Conservation (phyloP, 202 grass and related monocot genomes). For the Tripidium arundinaceum region DNA sequence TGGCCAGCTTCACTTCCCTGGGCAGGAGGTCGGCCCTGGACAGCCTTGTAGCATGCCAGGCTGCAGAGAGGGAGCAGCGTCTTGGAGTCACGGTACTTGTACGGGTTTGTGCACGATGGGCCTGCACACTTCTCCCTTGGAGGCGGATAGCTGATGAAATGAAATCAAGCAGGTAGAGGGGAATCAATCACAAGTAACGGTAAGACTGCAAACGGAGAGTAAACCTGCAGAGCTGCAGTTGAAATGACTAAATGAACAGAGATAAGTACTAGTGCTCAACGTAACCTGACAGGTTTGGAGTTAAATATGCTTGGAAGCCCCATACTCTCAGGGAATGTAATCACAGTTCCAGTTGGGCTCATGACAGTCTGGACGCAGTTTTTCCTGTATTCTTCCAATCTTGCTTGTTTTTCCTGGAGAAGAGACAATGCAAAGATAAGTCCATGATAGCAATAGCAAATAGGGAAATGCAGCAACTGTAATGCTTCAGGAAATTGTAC, state of each 20-base stretch:
- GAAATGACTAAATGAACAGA: neutral
- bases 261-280: neutral
- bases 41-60: constrained; percentile 77
- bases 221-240: neutral
- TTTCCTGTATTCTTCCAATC: constrained; percentile 46
- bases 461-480: neutral
- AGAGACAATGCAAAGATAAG: constrained; percentile 2
- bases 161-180: neutral
- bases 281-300: constrained; percentile 68
- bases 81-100: constrained; percentile 92
- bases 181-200: neutral
- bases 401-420: constrained; percentile 62
- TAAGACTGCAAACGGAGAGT: neutral
- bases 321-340: constrained; percentile 68
- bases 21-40: constrained; percentile 40
- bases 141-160: constrained; percentile 64
- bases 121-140: constrained; percentile 92
- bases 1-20: constrained; percentile 31
- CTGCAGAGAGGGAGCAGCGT: constrained; percentile 85
- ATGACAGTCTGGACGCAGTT: constrained; percentile 71
- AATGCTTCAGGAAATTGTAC: constrained; percentile 33
- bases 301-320: constrained; percentile 82
- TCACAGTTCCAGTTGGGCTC: constrained; percentile 59
- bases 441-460: neutral
- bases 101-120: constrained; percentile 69